A percentile compares a stretch with the other conserved stretches of the same genome.
These are phyloP conservation scores for Suhomyces xylopsoci DNA, from an alignment of 805 yeast genomes.

Conservation along the genomic window DNA sequence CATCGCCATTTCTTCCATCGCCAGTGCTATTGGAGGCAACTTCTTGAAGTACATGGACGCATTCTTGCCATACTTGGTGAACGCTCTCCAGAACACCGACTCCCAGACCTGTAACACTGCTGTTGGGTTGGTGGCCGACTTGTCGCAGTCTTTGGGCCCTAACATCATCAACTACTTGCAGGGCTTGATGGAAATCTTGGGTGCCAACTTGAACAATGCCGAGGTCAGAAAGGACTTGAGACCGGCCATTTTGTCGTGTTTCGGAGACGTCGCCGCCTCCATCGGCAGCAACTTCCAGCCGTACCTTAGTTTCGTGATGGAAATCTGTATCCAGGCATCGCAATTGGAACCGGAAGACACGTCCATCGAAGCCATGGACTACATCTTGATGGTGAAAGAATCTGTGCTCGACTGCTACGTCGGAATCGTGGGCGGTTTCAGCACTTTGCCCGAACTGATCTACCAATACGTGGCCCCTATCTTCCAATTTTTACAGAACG, in stretches of 20 bases:
- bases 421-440: conserved; percentile 90
- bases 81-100: conserved; percentile 78
- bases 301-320: conserved; percentile 77
- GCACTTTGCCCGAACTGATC: conserved; percentile 62
- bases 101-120: conserved; percentile 85
- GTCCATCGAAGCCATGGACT: conserved; percentile 73
- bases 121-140: conserved; percentile 92
- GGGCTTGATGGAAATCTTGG: conserved; percentile 80
- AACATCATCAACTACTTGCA: conserved; percentile 71
- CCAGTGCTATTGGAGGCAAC: conserved; percentile 68
- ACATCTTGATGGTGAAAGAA: conserved; percentile 68
- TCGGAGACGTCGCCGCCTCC: conserved; percentile 93
- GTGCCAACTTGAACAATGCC: conserved; percentile 63
- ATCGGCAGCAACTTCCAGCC: conserved; percentile 75
- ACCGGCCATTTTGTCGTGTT: conserved; percentile 85
- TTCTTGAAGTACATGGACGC: conserved; percentile 77
- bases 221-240: conserved; percentile 75
- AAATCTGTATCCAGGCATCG: conserved; percentile 67
- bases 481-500: conserved; percentile 61
- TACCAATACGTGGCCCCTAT: conserved; percentile 65
- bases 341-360: conserved; percentile 60
- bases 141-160: conserved; percentile 81
- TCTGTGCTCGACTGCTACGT: conserved; percentile 94
- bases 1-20: conserved; percentile 86
- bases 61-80: conserved; percentile 77